Conservation (phyloP, 2,329 filamentous ascomycete genomes). For the Trichophyton rubrum region DNA sequence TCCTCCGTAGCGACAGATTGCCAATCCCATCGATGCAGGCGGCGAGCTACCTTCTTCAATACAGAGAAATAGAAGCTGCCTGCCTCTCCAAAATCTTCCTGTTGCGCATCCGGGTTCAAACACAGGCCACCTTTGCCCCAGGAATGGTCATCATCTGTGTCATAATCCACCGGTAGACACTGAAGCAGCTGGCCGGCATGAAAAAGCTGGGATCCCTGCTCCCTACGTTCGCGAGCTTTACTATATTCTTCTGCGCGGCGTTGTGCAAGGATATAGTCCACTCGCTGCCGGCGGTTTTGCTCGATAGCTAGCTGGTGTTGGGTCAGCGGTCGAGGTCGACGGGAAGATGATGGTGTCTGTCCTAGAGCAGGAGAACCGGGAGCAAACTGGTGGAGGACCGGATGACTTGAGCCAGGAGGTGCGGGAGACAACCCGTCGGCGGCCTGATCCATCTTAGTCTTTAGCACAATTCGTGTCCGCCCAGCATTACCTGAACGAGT, state of each 20-base stretch:
- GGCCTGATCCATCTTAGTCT: slow-evolving; percentile 33
- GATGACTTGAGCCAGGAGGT: slow-evolving; percentile 31
- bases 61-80: slow-evolving; percentile 34
- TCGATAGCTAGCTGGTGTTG: slow-evolving; percentile 40
- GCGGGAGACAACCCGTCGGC: slow-evolving; percentile 32
- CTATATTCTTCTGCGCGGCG: slow-evolving; percentile 30
- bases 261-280: slow-evolving; percentile 36
- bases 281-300: slow-evolving; percentile 36
- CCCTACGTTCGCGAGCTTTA: slow-evolving; percentile 26
- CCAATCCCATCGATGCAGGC: slow-evolving; percentile 36
- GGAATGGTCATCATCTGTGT: slow-evolving; percentile 35
- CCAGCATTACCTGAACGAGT: slow-evolving; percentile 26
- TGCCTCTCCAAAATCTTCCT: slow-evolving; percentile 38
- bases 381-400: slow-evolving; percentile 31
- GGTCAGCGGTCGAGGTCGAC: slow-evolving; percentile 37
- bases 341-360: slow-evolving; percentile 20
- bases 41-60: slow-evolving; percentile 30
- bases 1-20: slow-evolving; percentile 17
- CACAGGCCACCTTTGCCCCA: slow-evolving; percentile 34
- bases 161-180: slow-evolving; percentile 33
- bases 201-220: slow-evolving; percentile 29
- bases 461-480: slow-evolving; percentile 29
- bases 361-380: slow-evolving; percentile 20
- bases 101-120: slow-evolving; percentile 28
- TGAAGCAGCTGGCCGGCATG: slow-evolving; percentile 32